phyloP scores from a whole-genome alignment of 1,139 yeast species.

The Yamadazyma songkhlaensis region DNA sequence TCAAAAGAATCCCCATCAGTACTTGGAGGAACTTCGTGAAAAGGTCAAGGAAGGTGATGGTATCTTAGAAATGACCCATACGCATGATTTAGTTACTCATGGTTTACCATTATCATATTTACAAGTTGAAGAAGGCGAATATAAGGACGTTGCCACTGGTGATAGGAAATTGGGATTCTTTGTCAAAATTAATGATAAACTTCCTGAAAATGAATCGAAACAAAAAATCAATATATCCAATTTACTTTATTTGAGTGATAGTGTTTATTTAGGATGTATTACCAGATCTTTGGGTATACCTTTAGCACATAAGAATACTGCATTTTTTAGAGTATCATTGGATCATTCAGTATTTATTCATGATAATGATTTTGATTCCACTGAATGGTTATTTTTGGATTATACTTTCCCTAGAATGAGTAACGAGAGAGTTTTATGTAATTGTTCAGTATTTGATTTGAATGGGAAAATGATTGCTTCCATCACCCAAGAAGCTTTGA shows the following conservation, averaged over 20 bases:
- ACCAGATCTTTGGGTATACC: constrained; percentile 25
- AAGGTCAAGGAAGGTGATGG: constrained; percentile 25
- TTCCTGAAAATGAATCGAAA: constrained; percentile 9
- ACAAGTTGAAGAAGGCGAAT: constrained; percentile 16
- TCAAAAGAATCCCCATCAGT: constrained; percentile 23
- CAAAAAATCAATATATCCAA: constrained; percentile 18
- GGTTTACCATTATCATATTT: constrained; percentile 25
- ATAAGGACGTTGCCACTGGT: constrained; percentile 20
- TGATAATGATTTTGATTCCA: constrained; percentile 49
- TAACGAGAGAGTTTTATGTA: constrained; percentile 39
- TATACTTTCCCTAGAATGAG: constrained; percentile 33
- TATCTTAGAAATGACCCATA: constrained; percentile 15
- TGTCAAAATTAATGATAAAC: constrained; percentile 25
- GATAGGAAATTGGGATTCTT: constrained; percentile 32
- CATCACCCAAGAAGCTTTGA: constrained; percentile 38
- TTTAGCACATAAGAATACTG: constrained; percentile 15
- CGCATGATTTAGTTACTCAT: constrained; percentile 26
- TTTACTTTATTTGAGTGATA: constrained; percentile 29
- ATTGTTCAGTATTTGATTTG: constrained; percentile 29
- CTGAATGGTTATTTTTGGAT: constrained; percentile 50
- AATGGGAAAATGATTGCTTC: constrained; percentile 35
- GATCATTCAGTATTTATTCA: constrained; percentile 52
- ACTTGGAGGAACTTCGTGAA: constrained; percentile 22
- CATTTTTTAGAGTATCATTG: constrained; percentile 39
- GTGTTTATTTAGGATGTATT: constrained; percentile 29